Base-by-base conservation (phyloP, 1,284 basidiomycete species). In the Phylloboletellus chloephorus region DNA sequence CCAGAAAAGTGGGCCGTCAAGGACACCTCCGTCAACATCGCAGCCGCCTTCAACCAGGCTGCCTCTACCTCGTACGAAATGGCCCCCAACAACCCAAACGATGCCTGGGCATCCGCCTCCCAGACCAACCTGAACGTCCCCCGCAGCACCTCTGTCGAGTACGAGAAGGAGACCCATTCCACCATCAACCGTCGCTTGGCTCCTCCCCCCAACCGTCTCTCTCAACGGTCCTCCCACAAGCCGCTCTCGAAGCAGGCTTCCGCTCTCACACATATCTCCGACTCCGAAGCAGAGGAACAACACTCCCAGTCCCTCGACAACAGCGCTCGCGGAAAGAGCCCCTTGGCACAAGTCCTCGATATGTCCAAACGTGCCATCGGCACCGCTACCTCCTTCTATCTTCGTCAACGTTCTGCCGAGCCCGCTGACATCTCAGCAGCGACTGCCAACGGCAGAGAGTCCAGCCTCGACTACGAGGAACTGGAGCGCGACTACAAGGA, bases 1-100 rank as follows among this genome's bases (percentile, higher is more conserved):
- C 83, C 83, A 24, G 74, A 79, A 56, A 77, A 69, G 69, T 83
- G 79, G 79, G 61, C 60, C 51, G 76, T 85, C 44, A 82, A 82
- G 55, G 83, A 87, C 61, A 91, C 88, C 33, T 81, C 83, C 28
- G 88, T 91, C 38, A 86, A 88, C 61, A 80, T 89, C 56, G 88
- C 88, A 19, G 76, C 77, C 53, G 88, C 88, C 17, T 85, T 91
- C 54, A 67, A 72, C 50, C 79, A 81, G 61, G 87, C 86, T 25
- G 80, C 71, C 24, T 60, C 64, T 21, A 66, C 65, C n/a, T 55
- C 58, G 29, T 52, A 60, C 57, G 67, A 71, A 37, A 74, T 73
- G 69, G 51, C 9, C 31, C 41, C 54, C 7, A 62, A 56, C 47
- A 76, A 71, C 52, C 73, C 77, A 15, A 82, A 82, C 57, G 66